Evolutionary conservation across 495 filamentous ascomycete genomes (phyloP).

Genomic region (Hypoxylon cercidicola): DNA sequence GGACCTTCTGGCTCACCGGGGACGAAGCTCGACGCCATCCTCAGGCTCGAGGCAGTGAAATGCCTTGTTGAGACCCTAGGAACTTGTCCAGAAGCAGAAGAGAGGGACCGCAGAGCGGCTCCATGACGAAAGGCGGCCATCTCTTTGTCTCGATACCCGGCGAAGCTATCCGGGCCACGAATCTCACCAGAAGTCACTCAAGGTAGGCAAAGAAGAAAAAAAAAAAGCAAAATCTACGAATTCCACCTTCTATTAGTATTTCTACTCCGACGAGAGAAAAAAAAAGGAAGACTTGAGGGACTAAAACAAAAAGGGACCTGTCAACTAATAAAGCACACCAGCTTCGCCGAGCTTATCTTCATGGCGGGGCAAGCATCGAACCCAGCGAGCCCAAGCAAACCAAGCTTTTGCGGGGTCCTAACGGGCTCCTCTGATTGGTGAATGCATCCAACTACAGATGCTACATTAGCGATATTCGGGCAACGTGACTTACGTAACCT

Average conservation of each 20-base stretch:
- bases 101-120: slow-evolving; percentile 38
- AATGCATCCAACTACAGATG: background rate
- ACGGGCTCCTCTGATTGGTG: slow-evolving; percentile 32
- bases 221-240: background rate
- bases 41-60: slow-evolving; percentile 45
- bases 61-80: slow-evolving; percentile 13
- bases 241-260: slow-evolving; percentile 14
- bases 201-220: slow-evolving; percentile 1
- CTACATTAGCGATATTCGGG: slow-evolving; percentile 46
- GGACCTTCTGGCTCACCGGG: slow-evolving; percentile 81
- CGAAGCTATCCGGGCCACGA: slow-evolving; percentile 1
- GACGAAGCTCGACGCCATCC: slow-evolving; percentile 64
- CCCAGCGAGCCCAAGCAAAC: background rate
- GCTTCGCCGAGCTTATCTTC: slow-evolving; percentile 33
- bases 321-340: slow-evolving; percentile 21
- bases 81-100: slow-evolving; percentile 12
- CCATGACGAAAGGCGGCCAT: slow-evolving; percentile 42
- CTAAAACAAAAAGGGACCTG: slow-evolving; percentile 8
- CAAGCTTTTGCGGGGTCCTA: slow-evolving; percentile 44
- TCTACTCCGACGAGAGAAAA: slow-evolving; percentile 4
- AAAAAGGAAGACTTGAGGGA: background rate
- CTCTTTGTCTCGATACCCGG: slow-evolving; percentile 18
- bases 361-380: slow-evolving; percentile 7
- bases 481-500: slow-evolving; percentile 23
- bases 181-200: slow-evolving; percentile 14